Conservation (phyloP, 1,284 basidiomycete genomes). For the Volvariella surrecta region DNA sequence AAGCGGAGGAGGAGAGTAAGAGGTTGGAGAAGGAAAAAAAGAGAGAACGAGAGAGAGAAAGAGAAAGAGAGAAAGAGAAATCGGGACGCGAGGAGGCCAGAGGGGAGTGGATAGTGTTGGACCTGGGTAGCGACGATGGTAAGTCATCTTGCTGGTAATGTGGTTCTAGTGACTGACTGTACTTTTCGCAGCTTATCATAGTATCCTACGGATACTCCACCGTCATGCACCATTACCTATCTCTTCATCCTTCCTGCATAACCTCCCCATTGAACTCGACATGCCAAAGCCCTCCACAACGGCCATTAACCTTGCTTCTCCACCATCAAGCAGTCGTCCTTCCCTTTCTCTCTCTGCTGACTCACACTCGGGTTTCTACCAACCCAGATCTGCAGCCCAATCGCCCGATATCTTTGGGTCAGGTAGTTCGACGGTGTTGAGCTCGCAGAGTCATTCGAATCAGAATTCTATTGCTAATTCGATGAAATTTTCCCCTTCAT, state of each 20-base stretch:
- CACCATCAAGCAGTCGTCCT: neutral
- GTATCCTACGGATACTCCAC: conserved; percentile 53
- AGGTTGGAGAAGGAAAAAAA: conserved; percentile 1
- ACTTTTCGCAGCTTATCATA: conserved; percentile 34
- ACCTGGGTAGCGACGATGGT: conserved; percentile 49
- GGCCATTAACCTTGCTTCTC: neutral
- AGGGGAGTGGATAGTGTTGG: conserved; percentile 49
- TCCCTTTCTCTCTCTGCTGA: conserved; percentile 1
- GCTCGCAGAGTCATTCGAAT: too few relatives aligned
- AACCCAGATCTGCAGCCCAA: too few relatives aligned
- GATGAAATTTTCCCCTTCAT: too few relatives aligned
- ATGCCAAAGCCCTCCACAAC: conserved; percentile 11
- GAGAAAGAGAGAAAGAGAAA: conserved; percentile 11
- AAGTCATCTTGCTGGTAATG: conserved; percentile 13
- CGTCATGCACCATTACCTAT: conserved; percentile 35
- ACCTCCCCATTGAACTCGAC: conserved; percentile 12
- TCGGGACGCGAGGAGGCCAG: conserved; percentile 5
- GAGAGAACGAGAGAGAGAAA: conserved; percentile 8
- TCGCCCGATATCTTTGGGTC: too few relatives aligned
- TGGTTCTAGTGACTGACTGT: neutral
- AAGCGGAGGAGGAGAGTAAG: conserved; percentile 8
- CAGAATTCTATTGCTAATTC: too few relatives aligned
- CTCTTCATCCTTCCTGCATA: conserved; percentile 37
- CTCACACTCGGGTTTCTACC: too few relatives aligned
- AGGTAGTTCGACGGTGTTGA: neutral